Percentiles rank a stretch among this genome's conserved stretches.
Evolutionary conservation across 2,329 filamentous ascomycete genomes (phyloP).

Genomic region (Phaeomoniella chlamydospora): DNA sequence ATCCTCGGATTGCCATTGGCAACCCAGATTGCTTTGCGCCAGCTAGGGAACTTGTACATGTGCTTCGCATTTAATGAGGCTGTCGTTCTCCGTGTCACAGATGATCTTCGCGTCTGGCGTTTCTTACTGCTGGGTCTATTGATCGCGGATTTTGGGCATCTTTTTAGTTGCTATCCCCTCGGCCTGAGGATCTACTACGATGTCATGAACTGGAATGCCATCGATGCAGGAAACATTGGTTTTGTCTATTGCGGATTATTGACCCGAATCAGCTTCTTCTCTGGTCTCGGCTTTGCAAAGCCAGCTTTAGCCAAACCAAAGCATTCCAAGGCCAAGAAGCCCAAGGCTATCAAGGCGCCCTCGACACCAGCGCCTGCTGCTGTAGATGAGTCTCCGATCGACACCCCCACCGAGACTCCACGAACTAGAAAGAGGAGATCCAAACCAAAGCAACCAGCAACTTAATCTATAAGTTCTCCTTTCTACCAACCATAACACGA

Average conservation of each 20-base stretch:
- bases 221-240: slow-evolving; percentile 53
- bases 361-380: not conserved
- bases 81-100: slow-evolving; percentile 55
- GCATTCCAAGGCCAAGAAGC: not conserved
- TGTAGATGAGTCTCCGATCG: not conserved
- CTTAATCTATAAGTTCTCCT: no score
- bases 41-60: slow-evolving; percentile 66
- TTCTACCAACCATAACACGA: no score
- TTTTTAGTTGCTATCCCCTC: slow-evolving; percentile 49
- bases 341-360: not conserved
- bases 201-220: slow-evolving; percentile 47
- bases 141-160: slow-evolving; percentile 62
- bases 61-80: slow-evolving; percentile 67
- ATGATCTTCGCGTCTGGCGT: slow-evolving; percentile 55
- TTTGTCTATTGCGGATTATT: slow-evolving; percentile 55
- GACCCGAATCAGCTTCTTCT: slow-evolving; percentile 45
- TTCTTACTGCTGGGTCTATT: slow-evolving; percentile 52
- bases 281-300: slow-evolving; percentile 32
- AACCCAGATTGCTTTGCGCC: slow-evolving; percentile 54
- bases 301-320: not conserved
- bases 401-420: not conserved
- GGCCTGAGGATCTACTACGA: slow-evolving; percentile 52
- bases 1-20: slow-evolving; percentile 35
- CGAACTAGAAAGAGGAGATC: not conserved
- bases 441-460: not conserved